Conservation (phyloP, 768 basidiomycete genomes). For the Chalciporus pseudorubinellus region DNA sequence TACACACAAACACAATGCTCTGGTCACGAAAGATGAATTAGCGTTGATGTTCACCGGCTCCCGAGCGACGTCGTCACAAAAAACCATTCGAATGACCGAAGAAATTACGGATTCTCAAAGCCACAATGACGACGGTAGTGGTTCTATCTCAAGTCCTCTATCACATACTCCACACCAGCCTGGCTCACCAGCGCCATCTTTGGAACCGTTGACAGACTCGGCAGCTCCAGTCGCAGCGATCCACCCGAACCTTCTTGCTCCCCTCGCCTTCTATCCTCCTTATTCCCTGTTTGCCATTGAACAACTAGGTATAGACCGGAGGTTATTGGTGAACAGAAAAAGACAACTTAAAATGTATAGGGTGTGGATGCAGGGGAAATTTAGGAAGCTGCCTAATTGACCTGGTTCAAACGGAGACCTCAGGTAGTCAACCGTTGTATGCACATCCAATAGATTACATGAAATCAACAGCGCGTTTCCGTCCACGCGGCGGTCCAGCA, state of each 20-base stretch:
- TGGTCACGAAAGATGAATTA: conserved; percentile 59
- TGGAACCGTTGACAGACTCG: neutral
- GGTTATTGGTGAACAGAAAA: conserved; percentile 91
- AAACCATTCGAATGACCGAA: conserved; percentile 32
- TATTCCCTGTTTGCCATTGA: conserved; percentile 75
- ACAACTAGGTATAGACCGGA: conserved; percentile 85
- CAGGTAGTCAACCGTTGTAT: neutral
- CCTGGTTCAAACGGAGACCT: neutral
- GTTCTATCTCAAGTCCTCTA: conserved; percentile 1
- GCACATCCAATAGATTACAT: conserved; percentile 42
- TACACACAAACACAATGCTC: neutral
- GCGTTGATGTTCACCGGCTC: conserved; percentile 76
- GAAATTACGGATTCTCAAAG: conserved; percentile 34
- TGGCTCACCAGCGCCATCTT: neutral
- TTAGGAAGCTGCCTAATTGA: conserved; percentile 43
- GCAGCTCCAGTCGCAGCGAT: conserved; percentile 22
- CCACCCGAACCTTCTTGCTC: conserved; percentile 36
- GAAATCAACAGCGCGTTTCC: conserved; percentile 76
- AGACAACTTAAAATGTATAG: conserved; percentile 96
- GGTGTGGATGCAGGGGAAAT: conserved; percentile 91
- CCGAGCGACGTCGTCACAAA: conserved; percentile 34
- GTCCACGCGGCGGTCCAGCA: conserved; percentile 36
- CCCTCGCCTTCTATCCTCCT: conserved; percentile 26
- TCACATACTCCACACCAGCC: conserved; percentile 11
- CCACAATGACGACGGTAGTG: conserved; percentile 14